Conservation (phyloP, 2,329 filamentous ascomycete species). For the Cytospora leucostoma region DNA sequence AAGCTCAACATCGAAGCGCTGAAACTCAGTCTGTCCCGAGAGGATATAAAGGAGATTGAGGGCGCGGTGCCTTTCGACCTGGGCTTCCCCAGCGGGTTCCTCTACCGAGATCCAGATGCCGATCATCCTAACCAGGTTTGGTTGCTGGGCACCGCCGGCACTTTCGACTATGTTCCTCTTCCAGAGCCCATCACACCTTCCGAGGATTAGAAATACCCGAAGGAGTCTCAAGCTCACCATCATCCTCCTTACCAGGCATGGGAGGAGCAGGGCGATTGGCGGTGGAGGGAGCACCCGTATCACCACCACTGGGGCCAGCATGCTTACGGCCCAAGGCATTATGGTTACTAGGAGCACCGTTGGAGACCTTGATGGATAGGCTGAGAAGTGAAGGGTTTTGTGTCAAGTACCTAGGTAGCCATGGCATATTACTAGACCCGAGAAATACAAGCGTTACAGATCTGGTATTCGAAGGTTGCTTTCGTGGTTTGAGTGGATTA, state of each 20-base stretch:
- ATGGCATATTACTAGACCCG: not conserved
- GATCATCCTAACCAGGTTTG: conserved; percentile 45
- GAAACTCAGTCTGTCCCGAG: conserved; percentile 55
- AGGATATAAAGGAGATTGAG: conserved; percentile 70
- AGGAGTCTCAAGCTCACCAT: not conserved
- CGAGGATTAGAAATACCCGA: conserved; percentile 16
- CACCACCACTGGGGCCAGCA: conserved; percentile 1
- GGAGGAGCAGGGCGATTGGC: not conserved
- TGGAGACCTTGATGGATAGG: conserved; percentile 7
- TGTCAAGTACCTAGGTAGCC: conserved; percentile 6
- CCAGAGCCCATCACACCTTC: conserved; percentile 28
- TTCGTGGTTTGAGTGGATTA: not conserved
- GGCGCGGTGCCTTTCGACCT: conserved; percentile 60
- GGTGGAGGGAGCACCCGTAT: not conserved
- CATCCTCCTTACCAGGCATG: not conserved
- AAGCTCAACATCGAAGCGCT: conserved; percentile 71
- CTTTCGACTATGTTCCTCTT: conserved; percentile 52
- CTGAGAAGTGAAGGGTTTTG: not conserved
- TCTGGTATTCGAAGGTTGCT: not conserved
- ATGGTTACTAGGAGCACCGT: not conserved
- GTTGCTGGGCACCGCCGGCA: conserved; percentile 49
- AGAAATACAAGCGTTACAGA: not conserved
- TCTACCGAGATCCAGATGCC: conserved; percentile 42
- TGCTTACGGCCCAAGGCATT: conserved; percentile 3
- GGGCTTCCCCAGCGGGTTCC: conserved; percentile 68